These are phyloP conservation scores for Auriscalpium microsporum DNA, from an alignment of 768 basidiomycete genomes.

Conservation along the genomic window DNA sequence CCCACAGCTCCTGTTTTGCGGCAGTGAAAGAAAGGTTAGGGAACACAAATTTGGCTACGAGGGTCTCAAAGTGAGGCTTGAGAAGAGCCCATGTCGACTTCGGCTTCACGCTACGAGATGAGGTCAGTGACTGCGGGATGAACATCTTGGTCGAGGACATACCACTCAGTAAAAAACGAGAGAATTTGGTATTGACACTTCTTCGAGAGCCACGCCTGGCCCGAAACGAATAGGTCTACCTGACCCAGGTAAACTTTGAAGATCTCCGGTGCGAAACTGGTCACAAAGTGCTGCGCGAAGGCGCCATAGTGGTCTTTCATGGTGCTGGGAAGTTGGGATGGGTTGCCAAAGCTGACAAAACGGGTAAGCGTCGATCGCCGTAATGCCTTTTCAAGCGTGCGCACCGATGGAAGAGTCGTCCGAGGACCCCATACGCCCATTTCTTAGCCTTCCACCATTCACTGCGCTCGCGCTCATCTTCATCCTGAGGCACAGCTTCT, in stretches of 20 bases:
- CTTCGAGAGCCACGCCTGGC: constrained; percentile 70
- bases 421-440: constrained; percentile 82
- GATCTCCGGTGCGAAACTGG: constrained; percentile 78
- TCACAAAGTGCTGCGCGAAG: constrained; percentile 74
- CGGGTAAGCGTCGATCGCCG: background rate
- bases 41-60: constrained; percentile 79
- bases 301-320: constrained; percentile 58
- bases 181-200: constrained; percentile 82
- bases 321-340: constrained; percentile 71
- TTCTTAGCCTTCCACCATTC: constrained; percentile 95
- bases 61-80: constrained; percentile 73
- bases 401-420: constrained; percentile 69
- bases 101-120: constrained; percentile 65
- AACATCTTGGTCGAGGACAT: constrained; percentile 16
- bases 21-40: constrained; percentile 78
- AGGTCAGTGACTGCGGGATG: background rate
- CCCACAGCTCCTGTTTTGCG: constrained; percentile 61
- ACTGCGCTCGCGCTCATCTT: constrained; percentile 65
- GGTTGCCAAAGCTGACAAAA: constrained; percentile 64
- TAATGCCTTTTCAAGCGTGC: background rate
- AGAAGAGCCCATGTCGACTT: constrained; percentile 85
- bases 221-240: constrained; percentile 65
- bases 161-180: constrained; percentile 86
- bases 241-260: constrained; percentile 67
- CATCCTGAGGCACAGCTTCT: constrained; percentile 58